phyloP scores from a whole-genome alignment of 495 filamentous ascomycete genomes.

The Chaetomidium leptoderma region DNA sequence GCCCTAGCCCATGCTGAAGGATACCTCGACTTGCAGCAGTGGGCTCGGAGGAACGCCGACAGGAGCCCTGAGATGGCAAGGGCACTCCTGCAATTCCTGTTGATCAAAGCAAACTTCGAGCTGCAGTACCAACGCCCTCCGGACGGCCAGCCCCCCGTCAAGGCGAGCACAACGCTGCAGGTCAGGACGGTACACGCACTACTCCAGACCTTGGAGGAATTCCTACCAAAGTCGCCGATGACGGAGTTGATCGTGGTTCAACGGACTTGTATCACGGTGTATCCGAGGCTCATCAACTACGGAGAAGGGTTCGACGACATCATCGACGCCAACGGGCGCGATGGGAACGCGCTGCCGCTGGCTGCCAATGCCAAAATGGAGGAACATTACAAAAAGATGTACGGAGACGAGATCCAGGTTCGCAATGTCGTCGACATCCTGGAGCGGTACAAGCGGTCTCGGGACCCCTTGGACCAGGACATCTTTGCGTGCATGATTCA shows the following conservation, averaged over 20 bases:
- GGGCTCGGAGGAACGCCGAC: slow-evolving; percentile 65
- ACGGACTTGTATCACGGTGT: slow-evolving; percentile 82
- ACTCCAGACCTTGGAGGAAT: slow-evolving; percentile 71
- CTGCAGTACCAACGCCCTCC: slow-evolving; percentile 58
- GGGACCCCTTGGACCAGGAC: slow-evolving; percentile 79
- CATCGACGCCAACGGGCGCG: slow-evolving; percentile 76
- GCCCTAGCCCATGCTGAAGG: slow-evolving; percentile 81
- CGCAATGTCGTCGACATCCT: slow-evolving; percentile 76
- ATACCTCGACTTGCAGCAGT: slow-evolving; percentile 72
- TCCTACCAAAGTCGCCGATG: slow-evolving; percentile 44
- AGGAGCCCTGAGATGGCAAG: slow-evolving; percentile 58
- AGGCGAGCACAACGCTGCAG: slow-evolving; percentile 55
- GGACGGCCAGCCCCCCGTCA: slow-evolving; percentile 51
- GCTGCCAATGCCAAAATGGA: slow-evolving; percentile 87
- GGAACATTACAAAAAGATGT: slow-evolving; percentile 94
- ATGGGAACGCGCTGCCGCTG: slow-evolving; percentile 71
- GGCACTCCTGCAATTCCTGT: slow-evolving; percentile 67
- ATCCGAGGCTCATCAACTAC: slow-evolving; percentile 94
- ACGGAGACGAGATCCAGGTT: slow-evolving; percentile 77
- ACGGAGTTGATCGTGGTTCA: slow-evolving; percentile 59
- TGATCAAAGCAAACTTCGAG: slow-evolving; percentile 80
- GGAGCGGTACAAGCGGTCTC: slow-evolving; percentile 77
- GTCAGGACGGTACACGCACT: slow-evolving; percentile 81
- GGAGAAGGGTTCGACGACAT: slow-evolving; percentile 87
- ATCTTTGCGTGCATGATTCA: slow-evolving; percentile 98